phyloP scores from a whole-genome alignment of 176 grass and related monocot genomes.

The Avena insularis region DNA sequence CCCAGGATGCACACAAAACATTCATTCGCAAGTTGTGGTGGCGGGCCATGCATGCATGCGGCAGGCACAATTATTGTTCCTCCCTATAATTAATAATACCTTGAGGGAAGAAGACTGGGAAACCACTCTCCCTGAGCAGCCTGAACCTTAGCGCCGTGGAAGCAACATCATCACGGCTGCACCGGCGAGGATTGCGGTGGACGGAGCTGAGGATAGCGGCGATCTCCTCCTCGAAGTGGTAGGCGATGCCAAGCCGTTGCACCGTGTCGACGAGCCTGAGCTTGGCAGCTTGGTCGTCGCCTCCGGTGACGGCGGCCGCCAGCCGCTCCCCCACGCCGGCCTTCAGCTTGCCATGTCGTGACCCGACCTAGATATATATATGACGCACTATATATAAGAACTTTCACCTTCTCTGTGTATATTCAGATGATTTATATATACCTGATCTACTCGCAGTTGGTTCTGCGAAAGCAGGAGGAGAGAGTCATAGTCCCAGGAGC shows the following conservation, averaged over 20 bases:
- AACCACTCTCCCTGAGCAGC: conserved; percentile 54
- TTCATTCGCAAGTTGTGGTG: too few relatives aligned
- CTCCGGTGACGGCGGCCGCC: not conserved
- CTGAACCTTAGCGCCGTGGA: conserved; percentile 47
- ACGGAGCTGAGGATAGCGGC: conserved; percentile 27
- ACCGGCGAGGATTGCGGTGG: not conserved
- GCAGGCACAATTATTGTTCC: too few relatives aligned
- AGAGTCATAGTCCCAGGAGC: conserved; percentile 44
- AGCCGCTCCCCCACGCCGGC: conserved; percentile 29
- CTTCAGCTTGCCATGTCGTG: conserved; percentile 12
- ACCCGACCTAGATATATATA: not conserved
- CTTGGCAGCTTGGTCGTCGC: not conserved
- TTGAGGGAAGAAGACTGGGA: conserved; percentile 15
- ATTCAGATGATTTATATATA: not conserved
- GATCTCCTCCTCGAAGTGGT: conserved; percentile 59
- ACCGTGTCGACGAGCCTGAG: conserved; percentile 47
- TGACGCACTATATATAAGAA: not conserved
- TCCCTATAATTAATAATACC: conserved; percentile 23
- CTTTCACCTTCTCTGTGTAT: too few relatives aligned
- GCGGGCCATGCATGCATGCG: too few relatives aligned
- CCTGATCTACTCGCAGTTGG: not conserved
- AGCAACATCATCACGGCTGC: conserved; percentile 16
- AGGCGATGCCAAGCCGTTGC: conserved; percentile 57
- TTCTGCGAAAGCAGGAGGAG: not conserved
- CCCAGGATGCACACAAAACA: too few relatives aligned